Evolutionary conservation across 2,329 filamentous ascomycete genomes (phyloP).

Genomic region (Colletotrichum horii): DNA sequence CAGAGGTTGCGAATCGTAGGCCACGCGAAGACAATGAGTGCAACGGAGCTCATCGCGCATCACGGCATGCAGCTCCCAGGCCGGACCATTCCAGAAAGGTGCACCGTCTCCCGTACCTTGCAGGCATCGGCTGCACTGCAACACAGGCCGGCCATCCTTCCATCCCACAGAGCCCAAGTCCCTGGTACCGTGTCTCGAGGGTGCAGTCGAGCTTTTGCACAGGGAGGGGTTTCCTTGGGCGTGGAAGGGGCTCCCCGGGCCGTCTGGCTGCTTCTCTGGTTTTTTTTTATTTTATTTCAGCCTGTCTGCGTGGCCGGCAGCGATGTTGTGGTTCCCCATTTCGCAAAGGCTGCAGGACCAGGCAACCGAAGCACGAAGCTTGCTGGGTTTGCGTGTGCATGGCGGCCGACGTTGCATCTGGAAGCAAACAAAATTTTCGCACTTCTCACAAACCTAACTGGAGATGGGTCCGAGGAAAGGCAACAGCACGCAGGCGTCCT

Average conservation of each 20-base stretch:
- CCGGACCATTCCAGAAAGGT: constrained; percentile 14
- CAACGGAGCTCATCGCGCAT: background rate
- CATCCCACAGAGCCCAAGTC: constrained; percentile 11
- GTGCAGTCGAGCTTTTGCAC: background rate
- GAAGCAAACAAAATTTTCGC: background rate
- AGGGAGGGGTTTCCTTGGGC: background rate
- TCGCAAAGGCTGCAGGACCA: background rate
- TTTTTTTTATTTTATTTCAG: background rate
- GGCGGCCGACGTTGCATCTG: constrained; percentile 7
- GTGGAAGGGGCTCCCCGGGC: background rate
- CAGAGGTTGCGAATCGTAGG: background rate
- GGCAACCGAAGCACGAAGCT: background rate
- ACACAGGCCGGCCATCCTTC: constrained; percentile 1
- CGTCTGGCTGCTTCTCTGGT: background rate
- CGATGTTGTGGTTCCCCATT: background rate
- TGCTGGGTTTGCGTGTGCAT: background rate
- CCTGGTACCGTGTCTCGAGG: background rate
- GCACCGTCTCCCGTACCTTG: constrained; percentile 19
- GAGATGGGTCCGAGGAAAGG: background rate
- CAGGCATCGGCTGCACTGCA: constrained; percentile 17
- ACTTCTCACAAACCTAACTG: background rate
- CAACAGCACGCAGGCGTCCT: background rate
- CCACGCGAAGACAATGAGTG: background rate
- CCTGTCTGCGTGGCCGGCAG: background rate
- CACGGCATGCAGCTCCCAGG: background rate